Conservation (phyloP, 2,329 filamentous ascomycete genomes). For the Tricladium varicosporioides region DNA sequence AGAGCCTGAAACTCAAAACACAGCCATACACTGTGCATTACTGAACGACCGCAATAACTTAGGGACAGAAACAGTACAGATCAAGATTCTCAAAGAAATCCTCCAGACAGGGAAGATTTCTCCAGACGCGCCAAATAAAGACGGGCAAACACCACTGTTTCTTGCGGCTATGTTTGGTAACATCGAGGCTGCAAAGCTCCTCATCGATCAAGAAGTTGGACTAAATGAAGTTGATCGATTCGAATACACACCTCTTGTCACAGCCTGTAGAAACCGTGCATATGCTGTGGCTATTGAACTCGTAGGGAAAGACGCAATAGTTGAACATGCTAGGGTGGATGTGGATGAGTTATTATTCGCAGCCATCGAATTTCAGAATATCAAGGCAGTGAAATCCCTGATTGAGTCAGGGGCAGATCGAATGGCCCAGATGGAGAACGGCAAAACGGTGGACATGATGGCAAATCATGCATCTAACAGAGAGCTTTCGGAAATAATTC, state of each 20-base stretch:
- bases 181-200: constrained; percentile 5
- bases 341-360: constrained; percentile 6
- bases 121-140: constrained; percentile 3
- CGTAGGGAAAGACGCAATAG: constrained; percentile 6
- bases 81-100: background rate
- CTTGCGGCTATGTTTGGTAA: constrained; percentile 8
- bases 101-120: background rate
- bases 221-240: constrained; percentile 8
- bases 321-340: background rate
- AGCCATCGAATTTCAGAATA: constrained; percentile 1
- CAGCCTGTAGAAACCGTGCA: constrained; percentile 1
- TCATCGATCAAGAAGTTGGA: constrained; percentile 8
- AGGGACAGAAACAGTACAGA: no score
- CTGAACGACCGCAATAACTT: background rate
- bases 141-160: constrained; percentile 10
- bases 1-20: constrained; percentile 9
- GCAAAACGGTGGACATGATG: constrained; percentile 8
- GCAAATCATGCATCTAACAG: background rate
- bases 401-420: constrained; percentile 9
- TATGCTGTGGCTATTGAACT: background rate
- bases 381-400: constrained; percentile 1
- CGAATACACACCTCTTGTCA: constrained; percentile 4
- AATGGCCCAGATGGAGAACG: constrained; percentile 7
- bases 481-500: background rate
- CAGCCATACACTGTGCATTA: constrained; percentile 8